Evolutionary conservation across 164 flowering plant genomes (phyloP).

Genomic region (Piper longum): DNA sequence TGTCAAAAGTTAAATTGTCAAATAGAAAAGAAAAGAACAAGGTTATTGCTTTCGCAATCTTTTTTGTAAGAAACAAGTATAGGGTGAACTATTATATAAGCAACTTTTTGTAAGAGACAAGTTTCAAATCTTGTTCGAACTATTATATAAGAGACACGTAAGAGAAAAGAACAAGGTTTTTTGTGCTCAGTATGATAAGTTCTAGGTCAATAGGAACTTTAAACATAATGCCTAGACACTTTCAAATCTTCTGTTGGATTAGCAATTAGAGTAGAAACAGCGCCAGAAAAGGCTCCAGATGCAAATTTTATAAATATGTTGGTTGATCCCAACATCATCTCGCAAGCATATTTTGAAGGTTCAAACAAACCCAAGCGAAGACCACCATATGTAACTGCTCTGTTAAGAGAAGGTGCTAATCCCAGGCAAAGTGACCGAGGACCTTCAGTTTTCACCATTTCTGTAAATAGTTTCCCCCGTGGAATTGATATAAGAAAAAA

Average conservation of each 20-base stretch:
- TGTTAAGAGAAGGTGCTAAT: conserved; percentile 62
- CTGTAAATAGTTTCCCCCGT: conserved; percentile 51
- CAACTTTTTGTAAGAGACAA: background rate
- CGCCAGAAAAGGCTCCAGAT: conserved; percentile 85
- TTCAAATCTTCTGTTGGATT: conserved; percentile 88
- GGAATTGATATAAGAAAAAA: conserved; percentile 2
- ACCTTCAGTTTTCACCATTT: conserved; percentile 66
- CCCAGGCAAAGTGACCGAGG: conserved; percentile 67
- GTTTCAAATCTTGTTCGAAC: no score
- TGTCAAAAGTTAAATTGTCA: no score
- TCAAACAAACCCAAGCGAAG: conserved; percentile 89
- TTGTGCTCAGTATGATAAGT: no score
- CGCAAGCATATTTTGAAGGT: conserved; percentile 69
- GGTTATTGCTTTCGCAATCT: no score
- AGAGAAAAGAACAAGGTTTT: no score
- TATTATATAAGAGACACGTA: no score
- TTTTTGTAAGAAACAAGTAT: background rate
- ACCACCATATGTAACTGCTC: conserved; percentile 86
- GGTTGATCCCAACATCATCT: conserved; percentile 63
- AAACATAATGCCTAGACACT: conserved; percentile 23
- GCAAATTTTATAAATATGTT: conserved; percentile 71
- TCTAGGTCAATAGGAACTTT: background rate
- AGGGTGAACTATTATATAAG: background rate
- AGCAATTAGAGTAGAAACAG: conserved; percentile 75
- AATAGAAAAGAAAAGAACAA: no score